Percentiles rank a stretch among this genome's conserved stretches.
phyloP scores from a whole-genome alignment of 2,329 filamentous ascomycete species.

The Mariannaea elegans region DNA sequence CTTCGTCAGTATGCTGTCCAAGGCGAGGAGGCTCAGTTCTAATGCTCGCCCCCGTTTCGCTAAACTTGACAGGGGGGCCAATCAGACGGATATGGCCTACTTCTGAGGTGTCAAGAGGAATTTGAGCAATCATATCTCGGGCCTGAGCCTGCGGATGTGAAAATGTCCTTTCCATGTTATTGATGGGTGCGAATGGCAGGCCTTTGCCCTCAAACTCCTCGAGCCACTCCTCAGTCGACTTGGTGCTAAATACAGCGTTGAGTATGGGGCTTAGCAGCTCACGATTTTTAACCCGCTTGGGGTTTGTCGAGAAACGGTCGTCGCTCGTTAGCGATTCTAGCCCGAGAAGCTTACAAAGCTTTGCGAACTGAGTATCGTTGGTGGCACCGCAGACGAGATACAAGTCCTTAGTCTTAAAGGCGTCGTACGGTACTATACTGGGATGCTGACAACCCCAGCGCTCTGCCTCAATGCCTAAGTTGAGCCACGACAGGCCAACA shows the following conservation, averaged over 20 bases:
- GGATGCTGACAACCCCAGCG: conserved; percentile 57
- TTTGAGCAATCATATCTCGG: conserved; percentile 44
- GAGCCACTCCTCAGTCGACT: conserved; percentile 52
- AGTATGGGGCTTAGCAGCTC: conserved; percentile 48
- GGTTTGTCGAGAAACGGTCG: conserved; percentile 44
- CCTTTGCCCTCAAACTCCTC: conserved; percentile 51
- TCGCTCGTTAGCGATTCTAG: conserved; percentile 36
- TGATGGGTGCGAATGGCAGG: conserved; percentile 57
- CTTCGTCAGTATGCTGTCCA: too few relatives aligned
- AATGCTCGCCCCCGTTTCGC: too few relatives aligned
- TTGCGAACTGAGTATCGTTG: conserved; percentile 48
- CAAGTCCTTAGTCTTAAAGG: conserved; percentile 48
- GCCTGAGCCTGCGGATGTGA: conserved; percentile 53
- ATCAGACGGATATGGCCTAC: too few relatives aligned
- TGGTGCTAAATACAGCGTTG: conserved; percentile 43
- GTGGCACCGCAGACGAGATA: conserved; percentile 45
- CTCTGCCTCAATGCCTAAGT: conserved; percentile 50
- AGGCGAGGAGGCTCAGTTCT: too few relatives aligned
- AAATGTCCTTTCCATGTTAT: conserved; percentile 54
- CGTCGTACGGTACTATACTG: conserved; percentile 57
- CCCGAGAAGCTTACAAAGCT: conserved; percentile 41
- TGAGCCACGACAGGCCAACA: conserved; percentile 49
- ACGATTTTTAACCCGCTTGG: conserved; percentile 46
- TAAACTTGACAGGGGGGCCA: too few relatives aligned
- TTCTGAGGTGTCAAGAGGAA: too few relatives aligned